phyloP scores from a whole-genome alignment of 164 flowering plant species.

The Kalanchoe fedtschenkoi region DNA sequence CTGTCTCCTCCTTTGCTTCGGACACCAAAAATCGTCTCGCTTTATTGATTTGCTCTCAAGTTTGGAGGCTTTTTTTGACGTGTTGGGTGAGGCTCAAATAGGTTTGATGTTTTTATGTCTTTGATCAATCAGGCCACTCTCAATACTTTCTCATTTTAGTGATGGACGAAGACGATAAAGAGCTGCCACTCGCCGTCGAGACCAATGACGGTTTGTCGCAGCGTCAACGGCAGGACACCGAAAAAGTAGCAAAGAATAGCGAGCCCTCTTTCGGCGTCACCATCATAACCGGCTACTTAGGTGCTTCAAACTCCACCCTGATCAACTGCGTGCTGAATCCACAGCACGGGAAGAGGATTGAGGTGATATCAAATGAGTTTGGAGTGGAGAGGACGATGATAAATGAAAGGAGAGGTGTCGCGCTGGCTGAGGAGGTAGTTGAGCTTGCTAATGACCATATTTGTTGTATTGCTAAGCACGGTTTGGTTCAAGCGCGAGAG shows the following conservation, averaged over 20 bases:
- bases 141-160: background rate
- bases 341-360: constrained; percentile 89
- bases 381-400: constrained; percentile 97
- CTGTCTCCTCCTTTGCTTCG: too few relatives aligned
- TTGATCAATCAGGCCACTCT: background rate
- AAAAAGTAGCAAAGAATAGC: too few relatives aligned
- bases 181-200: constrained; percentile 60
- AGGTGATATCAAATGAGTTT: constrained; percentile 90
- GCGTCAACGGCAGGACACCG: constrained; percentile 2
- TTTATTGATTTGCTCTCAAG: too few relatives aligned
- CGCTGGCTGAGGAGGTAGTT: constrained; percentile 93
- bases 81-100: too few relatives aligned
- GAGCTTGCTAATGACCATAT: constrained; percentile 97
- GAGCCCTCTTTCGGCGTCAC: constrained; percentile 82
- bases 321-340: constrained; percentile 69
- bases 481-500: constrained; percentile 92
- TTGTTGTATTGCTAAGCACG: constrained; percentile 95
- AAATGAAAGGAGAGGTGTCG: constrained; percentile 83
- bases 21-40: too few relatives aligned
- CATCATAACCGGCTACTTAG: constrained; percentile 90
- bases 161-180: constrained; percentile 59
- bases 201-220: constrained; percentile 17
- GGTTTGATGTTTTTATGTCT: too few relatives aligned
- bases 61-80: too few relatives aligned
- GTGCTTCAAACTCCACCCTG: constrained; percentile 85